Base-by-base conservation (phyloP, 1,284 basidiomycete genomes). In the Caloboletus firmus region DNA sequence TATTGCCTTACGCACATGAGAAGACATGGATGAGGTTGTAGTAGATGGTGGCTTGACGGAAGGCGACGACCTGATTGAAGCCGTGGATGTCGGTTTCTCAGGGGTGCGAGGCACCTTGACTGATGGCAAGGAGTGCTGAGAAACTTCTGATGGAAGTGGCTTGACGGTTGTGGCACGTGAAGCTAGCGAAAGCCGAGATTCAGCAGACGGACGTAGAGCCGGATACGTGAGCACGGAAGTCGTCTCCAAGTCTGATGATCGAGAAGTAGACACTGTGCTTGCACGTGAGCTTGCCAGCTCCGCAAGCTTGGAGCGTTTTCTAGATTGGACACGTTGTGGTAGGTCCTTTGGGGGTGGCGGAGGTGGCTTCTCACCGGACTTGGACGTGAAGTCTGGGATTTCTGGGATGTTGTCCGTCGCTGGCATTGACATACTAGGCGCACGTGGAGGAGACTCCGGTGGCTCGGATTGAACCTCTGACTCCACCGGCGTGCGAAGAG, bases 181-280 rank as follows among this genome's bases (percentile, higher is more conserved):
- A 48, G 60, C 61, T 40, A 76, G 61, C 46, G 78, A 78, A 49
- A 76, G 66, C 45, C 76, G 71, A 17, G 84, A 87, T 48, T 79
- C 76, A 2, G 81, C 68, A 20, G 83, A 78, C 26, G 87, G 88
- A 30, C 87, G 81, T 55, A 89, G 72, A 8, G 66, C 75, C 20
- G 87, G 83, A 65, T 84, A 89, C 6, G 87, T 89, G 60, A 82
- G 79, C 13, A 83, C 75, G 20, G 86, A 83, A 2, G 79, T 79
- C 0, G 79, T 73, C 24, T 80, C 74, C 37, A 69, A 42, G 52
- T 67, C 71, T 3, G 71, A 69, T 22, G 68, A 71, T 32, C 79
- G 71, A 18, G 74, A 78, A 39, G 75, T 71, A 54, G 76, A 77
- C 22, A 76, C 66, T 28, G 74, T 75, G 45, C 74, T 80, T 10